Evolutionary conservation across 257 asterid species (phyloP), one percentile per base, ranked within the genome.

Genomic region (Hygrophila difformis): DNA sequence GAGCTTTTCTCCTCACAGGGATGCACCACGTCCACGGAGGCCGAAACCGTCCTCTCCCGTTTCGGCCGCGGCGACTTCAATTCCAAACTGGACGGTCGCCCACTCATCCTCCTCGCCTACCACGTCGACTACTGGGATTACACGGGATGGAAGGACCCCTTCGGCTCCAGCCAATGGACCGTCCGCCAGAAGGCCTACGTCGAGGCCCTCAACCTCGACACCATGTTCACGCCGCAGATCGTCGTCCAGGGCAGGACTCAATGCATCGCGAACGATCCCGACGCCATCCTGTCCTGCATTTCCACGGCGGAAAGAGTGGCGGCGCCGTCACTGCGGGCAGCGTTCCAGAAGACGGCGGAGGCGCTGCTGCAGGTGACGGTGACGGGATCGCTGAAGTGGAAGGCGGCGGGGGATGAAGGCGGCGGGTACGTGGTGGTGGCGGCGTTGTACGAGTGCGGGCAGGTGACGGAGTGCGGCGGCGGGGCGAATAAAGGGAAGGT

Each of bases 1-100:
- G 97, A 88, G 71, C 78, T 88, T 5, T 88, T 84, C 81, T 55
- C 95, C 6, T 88, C 95, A 6, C 97, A 88, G 66, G 97, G 97
- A 8, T 88, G 97, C 81, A 78, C 79, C 69, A 63, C 82, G 62
- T 84, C 95, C 1, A 59, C 84, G 45, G 83, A 81, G 72, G 97
- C 97, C 72, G 97, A 84, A 76, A 65, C 70, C 18, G 73, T 88
- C 34, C 65, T 84, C 60, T 78, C 97, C 18, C 78, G 95, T 54
- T 61, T 88, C 12, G 97, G 95, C 18, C 63, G 97, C 41, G 97
- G 97, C 10, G 95, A 88, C 21, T 88, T 78, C 69, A 56, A 70
- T 28, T n/a, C n/a, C n/a, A n/a, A n/a, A 8, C 61, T 78, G 6
- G 85, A 74, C 31, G 31, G 31, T 6, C 66, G 38, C 59, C 97